Percentiles rank a stretch among this genome's conserved stretches.
Evolutionary conservation across 306 rosid genomes (phyloP).

Genomic region (Prunus padus): DNA sequence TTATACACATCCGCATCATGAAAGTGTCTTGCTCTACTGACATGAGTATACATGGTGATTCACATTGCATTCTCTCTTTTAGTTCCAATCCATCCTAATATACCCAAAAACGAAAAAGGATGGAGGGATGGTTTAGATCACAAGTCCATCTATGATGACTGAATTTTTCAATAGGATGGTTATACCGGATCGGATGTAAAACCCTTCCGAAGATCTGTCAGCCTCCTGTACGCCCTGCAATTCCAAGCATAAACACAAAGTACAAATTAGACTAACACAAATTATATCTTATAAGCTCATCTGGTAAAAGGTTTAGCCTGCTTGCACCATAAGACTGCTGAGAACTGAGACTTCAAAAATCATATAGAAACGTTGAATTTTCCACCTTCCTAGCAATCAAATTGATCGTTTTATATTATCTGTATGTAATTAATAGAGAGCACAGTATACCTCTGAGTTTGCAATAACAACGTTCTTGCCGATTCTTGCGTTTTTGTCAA

Average conservation of each 20-base stretch:
- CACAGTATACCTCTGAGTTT: slow-evolving; percentile 58
- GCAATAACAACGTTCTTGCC: slow-evolving; percentile 79
- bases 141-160: slow-evolving; percentile 55
- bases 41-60: not conserved
- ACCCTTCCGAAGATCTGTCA: slow-evolving; percentile 83
- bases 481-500: slow-evolving; percentile 89
- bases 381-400: too few relatives aligned
- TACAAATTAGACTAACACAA: not conserved
- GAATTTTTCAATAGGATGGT: slow-evolving; percentile 69
- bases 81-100: slow-evolving; percentile 24
- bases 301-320: too few relatives aligned
- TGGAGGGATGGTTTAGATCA: slow-evolving; percentile 38
- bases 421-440: not conserved
- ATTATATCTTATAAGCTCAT: not conserved
- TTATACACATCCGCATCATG: not conserved
- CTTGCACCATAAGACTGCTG: too few relatives aligned
- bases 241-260: not conserved
- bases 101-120: slow-evolving; percentile 24
- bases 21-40: slow-evolving; percentile 17
- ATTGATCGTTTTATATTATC: too few relatives aligned
- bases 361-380: not conserved
- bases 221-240: slow-evolving; percentile 90
- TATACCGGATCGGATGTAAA: slow-evolving; percentile 86
- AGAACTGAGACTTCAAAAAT: too few relatives aligned
- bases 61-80: slow-evolving; percentile 9